A percentile compares a stretch with the other conserved stretches of the same genome.
These are phyloP conservation scores for Thozetella sp. DNA, from an alignment of 495 filamentous ascomycete genomes.

Conservation along the genomic window DNA sequence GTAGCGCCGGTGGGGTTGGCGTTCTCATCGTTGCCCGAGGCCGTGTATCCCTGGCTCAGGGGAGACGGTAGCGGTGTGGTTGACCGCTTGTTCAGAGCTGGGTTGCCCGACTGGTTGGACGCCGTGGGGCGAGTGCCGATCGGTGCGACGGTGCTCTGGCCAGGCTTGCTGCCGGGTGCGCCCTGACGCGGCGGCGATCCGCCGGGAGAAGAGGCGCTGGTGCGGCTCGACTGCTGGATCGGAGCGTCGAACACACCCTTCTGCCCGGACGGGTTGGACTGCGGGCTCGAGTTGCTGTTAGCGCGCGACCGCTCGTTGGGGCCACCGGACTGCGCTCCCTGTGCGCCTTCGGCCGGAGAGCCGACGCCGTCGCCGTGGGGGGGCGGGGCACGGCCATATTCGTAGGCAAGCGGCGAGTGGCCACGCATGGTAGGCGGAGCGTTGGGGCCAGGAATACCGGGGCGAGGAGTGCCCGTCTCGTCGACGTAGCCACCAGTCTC, in stretches of 20 bases:
- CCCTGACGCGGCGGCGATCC: constrained; percentile 80
- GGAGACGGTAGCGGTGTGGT: constrained; percentile 91
- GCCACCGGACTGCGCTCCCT: constrained; percentile 43
- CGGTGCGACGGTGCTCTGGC: constrained; percentile 69
- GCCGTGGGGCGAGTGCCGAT: constrained; percentile 85
- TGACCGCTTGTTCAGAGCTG: constrained; percentile 78
- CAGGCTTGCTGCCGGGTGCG: constrained; percentile 50
- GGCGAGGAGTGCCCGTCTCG: constrained; percentile 59
- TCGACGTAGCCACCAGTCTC: constrained; percentile 62
- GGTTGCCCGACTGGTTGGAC: constrained; percentile 58
- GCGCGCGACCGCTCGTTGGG: constrained; percentile 72
- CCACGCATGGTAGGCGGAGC: constrained; percentile 54
- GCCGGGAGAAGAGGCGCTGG: constrained; percentile 87
- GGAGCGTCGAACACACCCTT: constrained; percentile 66
- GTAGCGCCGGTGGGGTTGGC: constrained; percentile 23
- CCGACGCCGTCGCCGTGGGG: constrained; percentile 39
- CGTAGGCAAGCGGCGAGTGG: constrained; percentile 52
- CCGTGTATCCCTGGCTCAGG: constrained; percentile 76
- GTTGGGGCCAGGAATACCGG: constrained; percentile 49
- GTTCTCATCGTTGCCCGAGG: constrained; percentile 34
- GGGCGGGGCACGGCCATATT: constrained; percentile 42
- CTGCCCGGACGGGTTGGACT: constrained; percentile 71
- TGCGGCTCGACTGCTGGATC: constrained; percentile 77
- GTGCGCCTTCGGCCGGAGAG: constrained; percentile 42
- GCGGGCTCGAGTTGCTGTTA: constrained; percentile 80